Conservation (phyloP, 176 grass and related monocot species). For the Poa annua region DNA sequence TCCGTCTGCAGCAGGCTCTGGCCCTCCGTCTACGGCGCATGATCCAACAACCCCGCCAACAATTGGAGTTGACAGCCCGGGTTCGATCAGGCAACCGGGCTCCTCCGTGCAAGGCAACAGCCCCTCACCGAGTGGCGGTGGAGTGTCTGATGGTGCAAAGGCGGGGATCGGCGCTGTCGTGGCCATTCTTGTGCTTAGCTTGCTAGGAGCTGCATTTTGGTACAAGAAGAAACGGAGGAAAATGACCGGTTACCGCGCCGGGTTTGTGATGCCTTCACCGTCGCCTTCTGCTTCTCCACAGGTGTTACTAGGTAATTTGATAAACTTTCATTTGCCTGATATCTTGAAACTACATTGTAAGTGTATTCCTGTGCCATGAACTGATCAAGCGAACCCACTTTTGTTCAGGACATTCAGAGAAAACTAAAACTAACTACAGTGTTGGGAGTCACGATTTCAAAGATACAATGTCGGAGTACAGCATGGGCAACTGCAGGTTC, state of each 20-base stretch:
- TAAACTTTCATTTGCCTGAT: neutral
- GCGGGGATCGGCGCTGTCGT: slow-evolving; percentile 52
- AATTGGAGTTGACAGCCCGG: neutral
- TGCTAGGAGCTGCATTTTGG: slow-evolving; percentile 59
- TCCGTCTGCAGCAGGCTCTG: slow-evolving; percentile 26
- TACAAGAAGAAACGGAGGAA: slow-evolving; percentile 75
- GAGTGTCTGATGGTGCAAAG: slow-evolving; percentile 44
- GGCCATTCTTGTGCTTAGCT: slow-evolving; percentile 60
- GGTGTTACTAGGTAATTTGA: slow-evolving; percentile 61
- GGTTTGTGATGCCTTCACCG: slow-evolving; percentile 77
- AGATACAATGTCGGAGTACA: slow-evolving; percentile 62
- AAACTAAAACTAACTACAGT: slow-evolving; percentile 53
- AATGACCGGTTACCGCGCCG: slow-evolving; percentile 63
- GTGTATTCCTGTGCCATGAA: slow-evolving; percentile 1
- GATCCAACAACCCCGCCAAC: slow-evolving; percentile 32
- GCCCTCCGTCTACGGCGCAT: neutral
- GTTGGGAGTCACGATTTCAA: slow-evolving; percentile 53
- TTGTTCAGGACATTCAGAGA: slow-evolving; percentile 42
- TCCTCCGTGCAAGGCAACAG: neutral
- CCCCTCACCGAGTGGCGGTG: neutral
- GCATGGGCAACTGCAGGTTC: slow-evolving; percentile 63
- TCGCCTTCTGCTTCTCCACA: slow-evolving; percentile 56
- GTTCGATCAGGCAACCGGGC: slow-evolving; percentile 31
- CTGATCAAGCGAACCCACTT: slow-evolving; percentile 25
- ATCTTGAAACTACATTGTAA: slow-evolving; percentile 9